Evolutionary conservation across 805 yeast genomes (phyloP).

Genomic region (Saccharomyces jurei): DNA sequence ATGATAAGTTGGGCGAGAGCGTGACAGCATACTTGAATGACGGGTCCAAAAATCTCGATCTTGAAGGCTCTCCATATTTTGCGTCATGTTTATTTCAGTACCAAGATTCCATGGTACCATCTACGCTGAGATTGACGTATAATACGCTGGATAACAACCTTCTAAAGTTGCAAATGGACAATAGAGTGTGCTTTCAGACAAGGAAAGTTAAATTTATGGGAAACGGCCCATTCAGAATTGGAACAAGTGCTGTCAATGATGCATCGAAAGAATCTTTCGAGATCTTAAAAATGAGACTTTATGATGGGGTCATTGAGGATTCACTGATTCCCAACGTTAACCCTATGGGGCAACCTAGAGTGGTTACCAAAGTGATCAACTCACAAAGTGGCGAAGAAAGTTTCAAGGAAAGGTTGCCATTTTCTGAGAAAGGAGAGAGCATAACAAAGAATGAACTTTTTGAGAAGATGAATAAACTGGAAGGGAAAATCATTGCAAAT

Average conservation of each 20-base stretch:
- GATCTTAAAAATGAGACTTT: conserved; percentile 49
- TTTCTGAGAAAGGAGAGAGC: conserved; percentile 16
- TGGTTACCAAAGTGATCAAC: conserved; percentile 35
- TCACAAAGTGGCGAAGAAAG: conserved; percentile 30
- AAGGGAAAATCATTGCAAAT: conserved; percentile 30
- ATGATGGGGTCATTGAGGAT: conserved; percentile 45
- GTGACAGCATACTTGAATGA: conserved; percentile 55
- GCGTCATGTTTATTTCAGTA: conserved; percentile 53
- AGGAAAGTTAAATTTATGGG: conserved; percentile 41
- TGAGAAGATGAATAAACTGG: conserved; percentile 26
- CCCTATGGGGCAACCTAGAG: conserved; percentile 38
- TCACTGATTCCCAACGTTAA: conserved; percentile 51
- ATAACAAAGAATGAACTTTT: conserved; percentile 21
- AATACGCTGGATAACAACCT: conserved; percentile 34
- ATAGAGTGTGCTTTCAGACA: conserved; percentile 62
- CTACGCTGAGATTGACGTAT: conserved; percentile 60
- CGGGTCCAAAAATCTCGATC: conserved; percentile 35
- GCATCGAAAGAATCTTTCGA: conserved; percentile 49
- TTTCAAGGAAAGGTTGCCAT: conserved; percentile 22
- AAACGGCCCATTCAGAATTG: conserved; percentile 36
- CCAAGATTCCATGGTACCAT: conserved; percentile 64
- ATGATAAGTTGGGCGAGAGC: conserved; percentile 40
- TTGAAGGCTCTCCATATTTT: conserved; percentile 31
- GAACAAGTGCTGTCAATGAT: conserved; percentile 44
- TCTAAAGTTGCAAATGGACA: conserved; percentile 61